Conservation (phyloP, 2,329 filamentous ascomycete genomes). For the Myriangium duriaei region DNA sequence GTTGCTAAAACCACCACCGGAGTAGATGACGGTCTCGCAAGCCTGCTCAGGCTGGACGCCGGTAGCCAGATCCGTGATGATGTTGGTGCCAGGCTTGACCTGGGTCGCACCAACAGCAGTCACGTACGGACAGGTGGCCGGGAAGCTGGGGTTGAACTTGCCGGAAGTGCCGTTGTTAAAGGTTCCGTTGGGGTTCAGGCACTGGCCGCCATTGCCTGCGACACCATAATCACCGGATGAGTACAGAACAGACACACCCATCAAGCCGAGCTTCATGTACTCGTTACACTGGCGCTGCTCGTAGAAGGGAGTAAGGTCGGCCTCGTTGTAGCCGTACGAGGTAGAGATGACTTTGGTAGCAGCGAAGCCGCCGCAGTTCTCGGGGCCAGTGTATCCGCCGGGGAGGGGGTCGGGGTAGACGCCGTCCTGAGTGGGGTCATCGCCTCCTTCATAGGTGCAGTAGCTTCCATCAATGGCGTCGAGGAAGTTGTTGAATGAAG, state of each 20-base stretch:
- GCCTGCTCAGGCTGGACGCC: constrained; percentile 29
- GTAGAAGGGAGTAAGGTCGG: constrained; percentile 37
- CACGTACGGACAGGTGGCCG: constrained; percentile 37
- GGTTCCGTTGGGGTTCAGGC: constrained; percentile 28
- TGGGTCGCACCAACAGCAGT: constrained; percentile 42
- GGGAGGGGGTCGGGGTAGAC: constrained; percentile 24
- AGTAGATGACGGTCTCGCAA: constrained; percentile 35
- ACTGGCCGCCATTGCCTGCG: constrained; percentile 22
- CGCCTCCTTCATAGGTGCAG: constrained; percentile 30
- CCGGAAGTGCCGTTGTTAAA: constrained; percentile 18
- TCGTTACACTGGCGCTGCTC: constrained; percentile 42
- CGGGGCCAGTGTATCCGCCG: constrained; percentile 27
- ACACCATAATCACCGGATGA: constrained; percentile 37
- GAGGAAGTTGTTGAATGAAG: constrained; percentile 27
- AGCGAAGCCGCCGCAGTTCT: constrained; percentile 33
- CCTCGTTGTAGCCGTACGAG: constrained; percentile 43
- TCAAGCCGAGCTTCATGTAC: constrained; percentile 45
- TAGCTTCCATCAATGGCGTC: constrained; percentile 37
- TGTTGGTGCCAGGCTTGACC: constrained; percentile 28
- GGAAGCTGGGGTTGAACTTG: constrained; percentile 37
- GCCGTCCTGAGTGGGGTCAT: constrained; percentile 27
- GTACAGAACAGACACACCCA: constrained; percentile 39
- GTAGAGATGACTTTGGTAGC: constrained; percentile 43
- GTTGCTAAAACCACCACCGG: constrained; percentile 39
- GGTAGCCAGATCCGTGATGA: constrained; percentile 19